These are phyloP conservation scores for Groenewaldozyma tartarivorans DNA, from an alignment of 805 yeast species.

Conservation along the genomic window DNA sequence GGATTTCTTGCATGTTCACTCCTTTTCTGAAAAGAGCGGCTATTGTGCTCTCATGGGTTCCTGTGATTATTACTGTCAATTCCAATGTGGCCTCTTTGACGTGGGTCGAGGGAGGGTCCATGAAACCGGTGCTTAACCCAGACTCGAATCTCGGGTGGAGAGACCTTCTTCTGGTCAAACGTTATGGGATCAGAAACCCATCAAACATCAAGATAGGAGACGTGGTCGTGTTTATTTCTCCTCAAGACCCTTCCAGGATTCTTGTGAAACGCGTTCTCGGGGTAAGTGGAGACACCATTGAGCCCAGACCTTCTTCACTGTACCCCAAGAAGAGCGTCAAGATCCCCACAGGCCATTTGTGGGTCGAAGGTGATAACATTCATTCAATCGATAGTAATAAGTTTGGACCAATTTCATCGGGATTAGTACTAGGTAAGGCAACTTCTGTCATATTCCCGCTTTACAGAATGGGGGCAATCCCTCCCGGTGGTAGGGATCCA, in stretches of 20 bases:
- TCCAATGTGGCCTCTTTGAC: slow-evolving; percentile 69
- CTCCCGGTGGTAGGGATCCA: slow-evolving; percentile 46
- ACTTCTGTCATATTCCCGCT: slow-evolving; percentile 63
- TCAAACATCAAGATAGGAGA: slow-evolving; percentile 50
- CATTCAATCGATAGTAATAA: slow-evolving; percentile 72
- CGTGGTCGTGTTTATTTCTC: slow-evolving; percentile 69
- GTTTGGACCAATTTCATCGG: slow-evolving; percentile 83
- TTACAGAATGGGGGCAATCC: slow-evolving; percentile 41
- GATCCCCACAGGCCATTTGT: slow-evolving; percentile 72
- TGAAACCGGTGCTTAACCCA: slow-evolving; percentile 86
- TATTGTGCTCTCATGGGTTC: slow-evolving; percentile 59
- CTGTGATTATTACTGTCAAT: slow-evolving; percentile 58
- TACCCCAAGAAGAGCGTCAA: slow-evolving; percentile 48
- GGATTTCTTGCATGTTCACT: no score
- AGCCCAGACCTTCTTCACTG: slow-evolving; percentile 41
- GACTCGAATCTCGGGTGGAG: slow-evolving; percentile 32
- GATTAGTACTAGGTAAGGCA: slow-evolving; percentile 72
- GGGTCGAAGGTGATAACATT: slow-evolving; percentile 92
- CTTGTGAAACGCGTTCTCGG: slow-evolving; percentile 76
- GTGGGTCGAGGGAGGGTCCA: slow-evolving; percentile 68
- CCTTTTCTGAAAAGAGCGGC: slow-evolving; percentile 19
- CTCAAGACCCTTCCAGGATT: slow-evolving; percentile 66
- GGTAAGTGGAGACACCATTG: slow-evolving; percentile 57
- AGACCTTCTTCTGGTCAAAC: slow-evolving; percentile 52
- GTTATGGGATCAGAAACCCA: slow-evolving; percentile 43